Percentiles rank a stretch among this genome's conserved stretches.
Conservation (phyloP, 176 grass and related monocot genomes). For the Puccinellia tenuiflora region DNA sequence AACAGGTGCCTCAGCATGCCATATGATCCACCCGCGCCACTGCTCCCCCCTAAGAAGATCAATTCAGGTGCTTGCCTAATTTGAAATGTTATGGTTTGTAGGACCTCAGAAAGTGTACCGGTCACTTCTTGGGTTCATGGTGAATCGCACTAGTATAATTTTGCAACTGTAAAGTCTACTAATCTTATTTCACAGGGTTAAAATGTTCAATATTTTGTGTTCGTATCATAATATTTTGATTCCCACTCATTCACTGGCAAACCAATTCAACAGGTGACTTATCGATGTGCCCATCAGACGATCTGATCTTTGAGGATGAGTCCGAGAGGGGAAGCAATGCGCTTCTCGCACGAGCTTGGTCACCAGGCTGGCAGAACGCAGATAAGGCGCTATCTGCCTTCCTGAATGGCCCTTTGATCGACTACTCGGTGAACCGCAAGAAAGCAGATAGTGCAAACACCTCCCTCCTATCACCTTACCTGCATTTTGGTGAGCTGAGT, state of each 20-base stretch:
- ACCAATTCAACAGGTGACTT: conserved; percentile 50
- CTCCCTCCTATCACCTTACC: conserved; percentile 77
- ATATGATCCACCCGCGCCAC: conserved; percentile 62
- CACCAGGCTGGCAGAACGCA: conserved; percentile 89
- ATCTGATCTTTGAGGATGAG: conserved; percentile 74
- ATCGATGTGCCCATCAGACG: conserved; percentile 67
- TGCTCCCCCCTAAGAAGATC: conserved; percentile 87
- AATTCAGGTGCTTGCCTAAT: conserved; percentile 48
- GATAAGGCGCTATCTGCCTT: conserved; percentile 60
- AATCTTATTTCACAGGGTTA: background rate
- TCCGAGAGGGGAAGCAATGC: conserved; percentile 90
- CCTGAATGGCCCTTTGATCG: conserved; percentile 65
- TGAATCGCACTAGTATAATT: background rate
- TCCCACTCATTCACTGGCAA: background rate
- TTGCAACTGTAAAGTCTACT: background rate
- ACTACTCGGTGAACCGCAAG: conserved; percentile 82
- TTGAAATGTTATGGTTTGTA: background rate
- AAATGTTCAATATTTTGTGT: background rate
- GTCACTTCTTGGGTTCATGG: background rate
- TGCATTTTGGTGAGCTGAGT: conserved; percentile 92
- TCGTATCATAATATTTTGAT: background rate
- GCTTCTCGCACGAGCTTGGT: conserved; percentile 90
- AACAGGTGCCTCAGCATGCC: conserved; percentile 92
- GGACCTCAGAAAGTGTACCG: background rate
- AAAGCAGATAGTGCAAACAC: conserved; percentile 87